Percentiles rank a stretch among this genome's conserved stretches.
These are phyloP conservation scores for Pholiota adiposa DNA, from an alignment of 1,284 basidiomycete genomes.

Conservation along the genomic window DNA sequence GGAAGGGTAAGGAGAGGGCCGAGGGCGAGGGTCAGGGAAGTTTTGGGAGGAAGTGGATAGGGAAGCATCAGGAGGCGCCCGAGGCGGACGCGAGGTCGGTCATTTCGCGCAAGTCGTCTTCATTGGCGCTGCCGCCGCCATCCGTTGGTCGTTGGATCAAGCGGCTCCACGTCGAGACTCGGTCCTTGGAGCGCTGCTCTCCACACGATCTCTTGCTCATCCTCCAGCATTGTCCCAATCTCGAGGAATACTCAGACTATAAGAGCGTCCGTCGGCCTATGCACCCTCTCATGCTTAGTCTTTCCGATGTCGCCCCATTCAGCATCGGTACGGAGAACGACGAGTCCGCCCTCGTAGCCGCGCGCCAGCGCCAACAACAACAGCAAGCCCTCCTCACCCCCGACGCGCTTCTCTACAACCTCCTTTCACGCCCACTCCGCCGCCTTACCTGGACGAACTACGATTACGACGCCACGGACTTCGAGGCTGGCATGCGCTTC, in stretches of 20 bases:
- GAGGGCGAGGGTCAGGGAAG: neutral
- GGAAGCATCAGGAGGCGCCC: constrained; percentile 24
- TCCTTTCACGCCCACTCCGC: constrained; percentile 58
- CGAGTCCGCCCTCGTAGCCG: constrained; percentile 18
- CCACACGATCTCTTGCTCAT: constrained; percentile 70
- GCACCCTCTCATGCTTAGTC: constrained; percentile 21
- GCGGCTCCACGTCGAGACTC: constrained; percentile 70
- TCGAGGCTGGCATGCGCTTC: constrained; percentile 45
- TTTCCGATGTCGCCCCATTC: constrained; percentile 21
- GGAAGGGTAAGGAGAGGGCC: constrained; percentile 4
- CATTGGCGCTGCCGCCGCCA: constrained; percentile 13
- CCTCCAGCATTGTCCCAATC: constrained; percentile 60
- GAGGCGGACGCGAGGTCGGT: neutral
- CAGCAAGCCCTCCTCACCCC: constrained; percentile 47
- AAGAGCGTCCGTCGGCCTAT: constrained; percentile 59
- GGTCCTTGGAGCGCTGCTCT: constrained; percentile 67
- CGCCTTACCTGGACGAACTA: constrained; percentile 73
- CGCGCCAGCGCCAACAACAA: constrained; percentile 33
- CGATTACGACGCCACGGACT: constrained; percentile 45
- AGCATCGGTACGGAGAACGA: neutral
- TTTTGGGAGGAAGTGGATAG: constrained; percentile 1
- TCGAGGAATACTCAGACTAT: constrained; percentile 66
- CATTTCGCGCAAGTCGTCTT: constrained; percentile 17
- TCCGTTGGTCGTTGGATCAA: constrained; percentile 43
- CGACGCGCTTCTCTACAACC: constrained; percentile 56